Conservation (phyloP, 768 basidiomycete genomes). For the Cystobasidium tubakii region DNA sequence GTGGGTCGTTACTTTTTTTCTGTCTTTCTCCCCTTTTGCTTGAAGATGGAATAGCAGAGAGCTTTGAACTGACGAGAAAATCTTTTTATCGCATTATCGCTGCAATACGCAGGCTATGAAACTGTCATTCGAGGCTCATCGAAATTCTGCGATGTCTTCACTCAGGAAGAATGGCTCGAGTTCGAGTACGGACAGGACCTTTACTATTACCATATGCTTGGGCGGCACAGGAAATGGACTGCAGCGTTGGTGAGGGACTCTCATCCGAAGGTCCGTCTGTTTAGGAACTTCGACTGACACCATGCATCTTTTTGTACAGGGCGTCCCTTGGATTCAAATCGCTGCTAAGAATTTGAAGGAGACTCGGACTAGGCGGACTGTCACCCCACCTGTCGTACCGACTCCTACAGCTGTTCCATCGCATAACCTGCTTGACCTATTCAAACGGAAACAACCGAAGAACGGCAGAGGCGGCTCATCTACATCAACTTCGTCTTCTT, state of each 20-base stretch:
- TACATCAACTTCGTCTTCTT: not conserved
- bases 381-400: slow-evolving; percentile 6
- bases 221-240: slow-evolving; percentile 19
- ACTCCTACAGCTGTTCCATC: slow-evolving; percentile 24
- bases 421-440: not conserved
- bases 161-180: slow-evolving; percentile 49
- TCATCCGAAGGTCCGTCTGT: too few species aligned
- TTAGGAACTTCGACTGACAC: too few species aligned
- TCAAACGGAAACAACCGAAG: not conserved
- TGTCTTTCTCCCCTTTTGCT: too few species aligned
- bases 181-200: slow-evolving; percentile 48
- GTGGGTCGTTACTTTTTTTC: not conserved
- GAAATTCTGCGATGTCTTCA: slow-evolving; percentile 50
- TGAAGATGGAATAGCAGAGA: too few species aligned
- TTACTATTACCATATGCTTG: slow-evolving; percentile 16
- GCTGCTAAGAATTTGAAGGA: slow-evolving; percentile 26
- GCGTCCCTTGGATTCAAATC: slow-evolving; percentile 32
- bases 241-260: slow-evolving; percentile 37
- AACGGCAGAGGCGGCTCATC: not conserved
- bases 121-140: slow-evolving; percentile 48
- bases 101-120: slow-evolving; percentile 48
- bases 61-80: too few species aligned
- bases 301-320: too few species aligned
- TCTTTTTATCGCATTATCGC: too few species aligned
- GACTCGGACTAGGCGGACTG: slow-evolving; percentile 37